These are phyloP conservation scores for Geosmithia putterillii DNA, from an alignment of 2,329 filamentous ascomycete genomes.

Conservation along the genomic window DNA sequence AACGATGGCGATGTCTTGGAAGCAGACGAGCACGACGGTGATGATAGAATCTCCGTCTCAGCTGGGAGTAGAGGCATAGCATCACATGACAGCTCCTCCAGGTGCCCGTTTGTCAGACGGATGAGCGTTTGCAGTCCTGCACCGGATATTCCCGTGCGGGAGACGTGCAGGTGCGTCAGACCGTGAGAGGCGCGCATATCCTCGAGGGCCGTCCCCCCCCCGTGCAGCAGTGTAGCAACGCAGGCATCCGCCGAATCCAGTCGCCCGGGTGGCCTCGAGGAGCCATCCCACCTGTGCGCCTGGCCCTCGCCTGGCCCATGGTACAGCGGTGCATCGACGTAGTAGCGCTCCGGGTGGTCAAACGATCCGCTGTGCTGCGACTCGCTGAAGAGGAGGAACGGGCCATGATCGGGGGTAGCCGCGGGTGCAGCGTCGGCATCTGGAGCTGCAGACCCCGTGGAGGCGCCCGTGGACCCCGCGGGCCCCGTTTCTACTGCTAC, in stretches of 20 bases:
- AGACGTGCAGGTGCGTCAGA: slow-evolving; percentile 43
- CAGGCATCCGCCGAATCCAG: slow-evolving; percentile 14
- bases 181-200: slow-evolving; percentile 10
- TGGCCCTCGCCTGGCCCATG: slow-evolving; percentile 9
- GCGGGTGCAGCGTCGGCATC: slow-evolving; percentile 4
- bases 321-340: slow-evolving; percentile 32
- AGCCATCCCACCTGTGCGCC: slow-evolving; percentile 18
- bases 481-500: too few species aligned
- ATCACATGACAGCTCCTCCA: slow-evolving; percentile 42
- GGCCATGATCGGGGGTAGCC: slow-evolving; percentile 22
- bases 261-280: slow-evolving; percentile 6
- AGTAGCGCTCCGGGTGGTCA: slow-evolving; percentile 31
- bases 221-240: slow-evolving; percentile 10
- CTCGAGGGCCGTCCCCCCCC: slow-evolving; percentile 6
- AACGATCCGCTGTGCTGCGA: slow-evolving; percentile 31
- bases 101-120: slow-evolving; percentile 25
- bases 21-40: too few species aligned
- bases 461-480: too few species aligned
- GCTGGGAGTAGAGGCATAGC: slow-evolving; percentile 18
- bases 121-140: slow-evolving; percentile 30
- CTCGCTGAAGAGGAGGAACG: slow-evolving; percentile 32
- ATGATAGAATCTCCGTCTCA: too few species aligned
- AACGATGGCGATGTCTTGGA: too few species aligned
- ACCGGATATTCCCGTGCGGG: slow-evolving; percentile 33
- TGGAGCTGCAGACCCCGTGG: too few species aligned